phyloP scores from a whole-genome alignment of 106 monocot genomes.

The Dendrobium nobile region DNA sequence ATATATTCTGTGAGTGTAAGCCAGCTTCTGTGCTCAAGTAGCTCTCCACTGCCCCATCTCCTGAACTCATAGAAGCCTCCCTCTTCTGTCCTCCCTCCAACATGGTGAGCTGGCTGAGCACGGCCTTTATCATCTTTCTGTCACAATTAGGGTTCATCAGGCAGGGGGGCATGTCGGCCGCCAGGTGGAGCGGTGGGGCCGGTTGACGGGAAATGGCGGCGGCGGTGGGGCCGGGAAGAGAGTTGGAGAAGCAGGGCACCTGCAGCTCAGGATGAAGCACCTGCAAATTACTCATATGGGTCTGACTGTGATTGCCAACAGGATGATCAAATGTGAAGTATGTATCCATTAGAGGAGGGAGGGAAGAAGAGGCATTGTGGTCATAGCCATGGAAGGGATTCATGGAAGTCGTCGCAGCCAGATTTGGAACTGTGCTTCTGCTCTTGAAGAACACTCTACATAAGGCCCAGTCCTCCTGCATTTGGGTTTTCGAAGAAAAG shows the following conservation, averaged over 20 bases:
- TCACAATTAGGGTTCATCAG: slow-evolving; percentile 9
- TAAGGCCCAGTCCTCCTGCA: slow-evolving; percentile 80
- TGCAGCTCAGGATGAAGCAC: slow-evolving; percentile 29
- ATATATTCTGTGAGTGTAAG: background rate
- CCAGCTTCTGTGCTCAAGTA: background rate
- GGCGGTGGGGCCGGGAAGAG: background rate
- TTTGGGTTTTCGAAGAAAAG: background rate
- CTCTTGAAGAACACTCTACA: slow-evolving; percentile 80
- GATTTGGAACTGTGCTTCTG: slow-evolving; percentile 16
- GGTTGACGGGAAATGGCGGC: background rate
- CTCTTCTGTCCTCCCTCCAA: slow-evolving; percentile 8
- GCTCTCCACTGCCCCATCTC: background rate
- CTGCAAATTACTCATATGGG: slow-evolving; percentile 15
- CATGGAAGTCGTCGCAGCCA: background rate
- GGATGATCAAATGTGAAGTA: slow-evolving; percentile 26
- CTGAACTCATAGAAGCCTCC: slow-evolving; percentile 1
- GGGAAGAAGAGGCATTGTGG: slow-evolving; percentile 39
- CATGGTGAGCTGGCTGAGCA: slow-evolving; percentile 32
- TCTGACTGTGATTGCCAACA: background rate
- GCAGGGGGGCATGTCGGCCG: background rate
- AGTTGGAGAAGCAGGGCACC: slow-evolving; percentile 92
- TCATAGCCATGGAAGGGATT: slow-evolving; percentile 16
- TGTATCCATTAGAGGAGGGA: slow-evolving; percentile 55
- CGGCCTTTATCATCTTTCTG: slow-evolving; percentile 23
- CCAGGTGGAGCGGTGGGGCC: background rate